These are phyloP conservation scores for Cadophora gregata DNA, from an alignment of 2,329 filamentous ascomycete genomes.

Conservation along the genomic window DNA sequence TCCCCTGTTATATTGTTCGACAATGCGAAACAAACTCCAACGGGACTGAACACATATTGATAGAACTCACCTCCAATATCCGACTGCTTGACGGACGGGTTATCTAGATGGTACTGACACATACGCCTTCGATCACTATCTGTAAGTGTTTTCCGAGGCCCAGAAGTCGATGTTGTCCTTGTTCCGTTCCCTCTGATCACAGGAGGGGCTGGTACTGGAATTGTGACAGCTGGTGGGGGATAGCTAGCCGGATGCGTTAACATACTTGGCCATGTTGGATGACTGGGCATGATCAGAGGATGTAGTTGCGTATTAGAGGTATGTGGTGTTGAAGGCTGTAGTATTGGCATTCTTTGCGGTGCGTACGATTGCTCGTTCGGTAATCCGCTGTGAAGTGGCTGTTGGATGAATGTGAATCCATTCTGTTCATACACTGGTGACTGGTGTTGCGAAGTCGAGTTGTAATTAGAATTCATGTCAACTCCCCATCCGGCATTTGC, in stretches of 20 bases:
- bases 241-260: slow-evolving; percentile 74
- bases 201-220: slow-evolving; percentile 59
- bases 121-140: slow-evolving; percentile 89
- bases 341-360: slow-evolving; percentile 58
- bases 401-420: slow-evolving; percentile 64
- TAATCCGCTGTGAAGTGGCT: slow-evolving; percentile 66
- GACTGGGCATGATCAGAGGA: slow-evolving; percentile 73
- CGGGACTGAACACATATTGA: not conserved
- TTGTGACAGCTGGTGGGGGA: slow-evolving; percentile 62
- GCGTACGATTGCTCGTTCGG: slow-evolving; percentile 60
- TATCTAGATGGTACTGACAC: slow-evolving; percentile 91
- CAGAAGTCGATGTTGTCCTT: slow-evolving; percentile 60
- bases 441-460: slow-evolving; percentile 61
- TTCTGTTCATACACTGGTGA: slow-evolving; percentile 74
- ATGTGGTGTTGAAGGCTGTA: slow-evolving; percentile 59
- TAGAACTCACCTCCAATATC: slow-evolving; percentile 80
- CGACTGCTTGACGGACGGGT: slow-evolving; percentile 90
- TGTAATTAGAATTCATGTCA: slow-evolving; percentile 53
- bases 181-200: slow-evolving; percentile 50
- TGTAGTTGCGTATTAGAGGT: slow-evolving; percentile 62
- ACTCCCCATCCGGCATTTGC: slow-evolving; percentile 57
- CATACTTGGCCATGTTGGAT: slow-evolving; percentile 80
- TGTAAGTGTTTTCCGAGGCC: slow-evolving; percentile 85
- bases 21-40: not conserved
- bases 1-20: not conserved